A percentile compares a stretch with the other conserved stretches of the same genome.
These are phyloP conservation scores for Ciborinia camelliae DNA, from an alignment of 2,329 filamentous ascomycete genomes.

Conservation along the genomic window DNA sequence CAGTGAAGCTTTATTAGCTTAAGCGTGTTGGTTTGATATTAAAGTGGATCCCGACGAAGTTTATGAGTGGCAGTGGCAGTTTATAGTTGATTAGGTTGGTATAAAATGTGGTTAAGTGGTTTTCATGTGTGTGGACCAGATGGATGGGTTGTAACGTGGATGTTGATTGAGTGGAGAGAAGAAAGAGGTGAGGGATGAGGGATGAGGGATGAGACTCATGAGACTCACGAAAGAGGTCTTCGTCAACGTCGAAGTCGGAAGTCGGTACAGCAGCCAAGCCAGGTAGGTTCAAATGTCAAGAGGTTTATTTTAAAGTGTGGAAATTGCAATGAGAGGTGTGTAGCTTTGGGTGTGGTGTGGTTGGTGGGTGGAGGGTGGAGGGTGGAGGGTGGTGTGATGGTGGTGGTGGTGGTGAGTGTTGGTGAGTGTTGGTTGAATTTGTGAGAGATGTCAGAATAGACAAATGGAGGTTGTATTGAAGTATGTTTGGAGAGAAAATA, in stretches of 20 bases:
- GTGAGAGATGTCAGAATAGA: not conserved
- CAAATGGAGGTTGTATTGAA: not conserved
- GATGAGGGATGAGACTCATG: not conserved
- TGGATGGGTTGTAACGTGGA: not conserved
- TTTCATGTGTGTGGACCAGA: not conserved
- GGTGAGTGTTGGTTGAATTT: not conserved
- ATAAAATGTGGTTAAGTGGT: too few species aligned
- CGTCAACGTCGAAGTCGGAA: not conserved
- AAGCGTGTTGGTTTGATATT: conserved; percentile 5
- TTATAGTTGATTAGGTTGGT: too few species aligned
- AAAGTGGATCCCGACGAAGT: not conserved
- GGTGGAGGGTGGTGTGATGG: not conserved
- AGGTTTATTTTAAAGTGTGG: not conserved
- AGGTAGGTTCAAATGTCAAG: too few species aligned
- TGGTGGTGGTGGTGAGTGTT: not conserved
- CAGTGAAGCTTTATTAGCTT: too few species aligned
- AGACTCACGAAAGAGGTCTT: not conserved
- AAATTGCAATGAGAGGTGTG: not conserved
- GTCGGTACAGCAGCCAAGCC: too few species aligned
- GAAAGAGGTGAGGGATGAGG: not conserved
- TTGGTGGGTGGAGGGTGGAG: not conserved
- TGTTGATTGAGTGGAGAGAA: not conserved
- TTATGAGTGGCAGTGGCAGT: not conserved
- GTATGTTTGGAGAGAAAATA: too few species aligned
- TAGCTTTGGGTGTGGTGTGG: not conserved